Evolutionary conservation across 768 basidiomycete species (phyloP).

Genomic region (Phlebiopsis gigantea): DNA sequence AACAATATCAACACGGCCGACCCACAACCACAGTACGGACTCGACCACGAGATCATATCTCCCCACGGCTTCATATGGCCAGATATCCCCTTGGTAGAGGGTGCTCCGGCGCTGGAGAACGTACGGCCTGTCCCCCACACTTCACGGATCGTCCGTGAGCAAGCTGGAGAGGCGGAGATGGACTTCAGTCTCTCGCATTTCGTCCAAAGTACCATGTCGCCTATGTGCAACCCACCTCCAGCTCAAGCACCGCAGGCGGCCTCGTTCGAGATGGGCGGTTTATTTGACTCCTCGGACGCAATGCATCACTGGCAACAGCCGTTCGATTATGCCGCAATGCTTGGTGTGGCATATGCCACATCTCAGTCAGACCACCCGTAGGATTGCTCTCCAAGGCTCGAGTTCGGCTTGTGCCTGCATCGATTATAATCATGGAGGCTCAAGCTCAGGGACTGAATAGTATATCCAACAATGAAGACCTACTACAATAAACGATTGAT

Average conservation of each 20-base stretch:
- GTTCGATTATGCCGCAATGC: neutral
- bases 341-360: neutral
- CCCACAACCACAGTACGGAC: slow-evolving; percentile 19
- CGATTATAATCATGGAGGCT: too few species aligned
- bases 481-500: too few species aligned
- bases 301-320: neutral
- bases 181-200: slow-evolving; percentile 46
- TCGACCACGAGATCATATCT: slow-evolving; percentile 25
- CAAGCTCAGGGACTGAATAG: too few species aligned
- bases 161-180: slow-evolving; percentile 32
- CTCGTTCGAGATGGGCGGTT: neutral
- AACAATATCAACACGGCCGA: slow-evolving; percentile 9
- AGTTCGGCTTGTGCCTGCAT: neutral
- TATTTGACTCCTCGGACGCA: neutral
- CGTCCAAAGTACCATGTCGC: slow-evolving; percentile 2
- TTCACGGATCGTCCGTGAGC: slow-evolving; percentile 14
- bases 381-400: neutral
- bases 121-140: neutral
- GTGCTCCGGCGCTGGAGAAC: slow-evolving; percentile 9
- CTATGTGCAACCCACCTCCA: neutral
- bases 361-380: neutral
- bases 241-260: neutral
- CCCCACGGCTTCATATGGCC: slow-evolving; percentile 39
- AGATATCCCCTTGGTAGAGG: slow-evolving; percentile 25
- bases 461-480: too few species aligned